Evolutionary conservation across 257 asterid species (phyloP).

Genomic region (Leptodermis oblonga): DNA sequence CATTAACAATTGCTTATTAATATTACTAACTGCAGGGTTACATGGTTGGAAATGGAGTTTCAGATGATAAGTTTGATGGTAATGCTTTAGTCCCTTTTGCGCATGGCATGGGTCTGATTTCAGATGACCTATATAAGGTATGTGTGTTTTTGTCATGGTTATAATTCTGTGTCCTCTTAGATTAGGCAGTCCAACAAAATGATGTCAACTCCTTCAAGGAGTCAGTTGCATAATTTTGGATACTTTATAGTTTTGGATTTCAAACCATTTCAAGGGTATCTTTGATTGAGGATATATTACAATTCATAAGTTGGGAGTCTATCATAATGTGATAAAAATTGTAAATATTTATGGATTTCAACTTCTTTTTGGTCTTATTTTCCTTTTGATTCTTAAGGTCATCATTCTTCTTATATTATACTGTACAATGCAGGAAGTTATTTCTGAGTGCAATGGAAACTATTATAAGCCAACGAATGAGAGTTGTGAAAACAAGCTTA

Average conservation of each 20-base stretch:
- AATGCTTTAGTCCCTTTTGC: slow-evolving; percentile 90
- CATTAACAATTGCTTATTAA: slow-evolving; percentile 7
- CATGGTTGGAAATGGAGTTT: slow-evolving; percentile 94
- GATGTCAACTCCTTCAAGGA: not conserved
- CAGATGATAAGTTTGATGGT: slow-evolving; percentile 71
- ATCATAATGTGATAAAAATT: not conserved
- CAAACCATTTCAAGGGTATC: not conserved
- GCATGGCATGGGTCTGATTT: slow-evolving; percentile 96
- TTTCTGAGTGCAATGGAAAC: slow-evolving; percentile 57
- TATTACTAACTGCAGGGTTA: slow-evolving; percentile 63
- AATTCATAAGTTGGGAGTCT: not conserved
- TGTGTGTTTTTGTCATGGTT: slow-evolving; percentile 13
- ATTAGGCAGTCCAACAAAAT: not conserved
- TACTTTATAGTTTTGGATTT: not conserved
- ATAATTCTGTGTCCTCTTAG: not conserved
- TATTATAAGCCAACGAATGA: slow-evolving; percentile 43
- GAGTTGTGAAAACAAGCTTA: slow-evolving; percentile 50
- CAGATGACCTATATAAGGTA: slow-evolving; percentile 79
- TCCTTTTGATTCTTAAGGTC: not conserved
- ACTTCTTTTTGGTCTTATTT: not conserved
- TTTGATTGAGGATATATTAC: not conserved
- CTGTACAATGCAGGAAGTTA: slow-evolving; percentile 46
- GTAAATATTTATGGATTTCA: not conserved
- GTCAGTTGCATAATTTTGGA: not conserved
- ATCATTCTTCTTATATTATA: not conserved